phyloP scores from a whole-genome alignment of 2,329 filamentous ascomycete genomes.

The Ceratocystis destructans region DNA sequence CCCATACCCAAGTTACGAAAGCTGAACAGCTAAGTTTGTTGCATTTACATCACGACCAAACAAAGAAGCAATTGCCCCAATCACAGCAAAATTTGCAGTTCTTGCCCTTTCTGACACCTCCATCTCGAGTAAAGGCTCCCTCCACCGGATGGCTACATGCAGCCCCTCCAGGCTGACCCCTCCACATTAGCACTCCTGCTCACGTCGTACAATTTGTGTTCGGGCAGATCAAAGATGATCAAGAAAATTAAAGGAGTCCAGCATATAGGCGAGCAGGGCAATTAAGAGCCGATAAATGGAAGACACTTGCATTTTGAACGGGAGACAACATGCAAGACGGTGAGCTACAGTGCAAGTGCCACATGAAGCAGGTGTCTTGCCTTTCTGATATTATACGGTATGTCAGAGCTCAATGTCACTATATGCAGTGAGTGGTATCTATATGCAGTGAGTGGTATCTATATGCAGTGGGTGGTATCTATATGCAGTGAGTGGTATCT shows the following conservation, averaged over 20 bases:
- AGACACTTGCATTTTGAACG: background rate
- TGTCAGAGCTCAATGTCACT: background rate
- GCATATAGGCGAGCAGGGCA: conserved; percentile 13
- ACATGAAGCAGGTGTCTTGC: background rate
- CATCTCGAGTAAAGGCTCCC: background rate
- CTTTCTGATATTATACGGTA: background rate
- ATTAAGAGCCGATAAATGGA: conserved; percentile 10
- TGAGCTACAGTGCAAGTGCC: background rate
- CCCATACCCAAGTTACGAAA: no score
- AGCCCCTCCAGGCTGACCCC: background rate
- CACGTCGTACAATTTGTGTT: background rate
- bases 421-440: background rate
- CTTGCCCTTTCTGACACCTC: background rate
- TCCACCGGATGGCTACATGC: background rate
- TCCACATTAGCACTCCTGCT: background rate
- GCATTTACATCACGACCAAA: background rate
- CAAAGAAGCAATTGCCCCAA: background rate
- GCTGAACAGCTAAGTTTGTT: background rate
- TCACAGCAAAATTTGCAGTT: background rate
- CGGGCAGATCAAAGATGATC: background rate
- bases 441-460: background rate
- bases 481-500: background rate
- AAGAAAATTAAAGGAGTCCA: conserved; percentile 1
- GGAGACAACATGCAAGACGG: background rate
- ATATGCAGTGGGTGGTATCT: no score